Base-by-base conservation (phyloP, 768 basidiomycete species). In the Pholiota conissans region DNA sequence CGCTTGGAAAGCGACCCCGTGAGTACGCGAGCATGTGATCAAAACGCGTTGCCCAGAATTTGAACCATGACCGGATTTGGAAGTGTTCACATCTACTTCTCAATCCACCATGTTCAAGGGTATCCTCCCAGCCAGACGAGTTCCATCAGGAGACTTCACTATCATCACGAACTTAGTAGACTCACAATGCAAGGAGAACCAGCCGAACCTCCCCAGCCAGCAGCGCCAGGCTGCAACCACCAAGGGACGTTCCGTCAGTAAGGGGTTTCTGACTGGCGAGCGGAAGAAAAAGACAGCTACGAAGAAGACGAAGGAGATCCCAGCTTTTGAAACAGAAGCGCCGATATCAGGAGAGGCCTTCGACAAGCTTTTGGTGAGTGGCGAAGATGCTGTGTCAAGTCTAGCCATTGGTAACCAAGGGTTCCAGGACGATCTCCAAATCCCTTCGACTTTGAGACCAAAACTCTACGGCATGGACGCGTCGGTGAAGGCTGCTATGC, bases 401-500 rank as follows among this genome's bases (percentile, higher is more conserved):
- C 47, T 10, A 55, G n/a, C n/a, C n/a, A n/a, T n/a, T 34, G 51
- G 45, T 62, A 22, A 63, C 35, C 56, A 14, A 55, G 49, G 13
- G 22, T 10, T 52, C 54, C 56, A 95, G 93, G 91, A 95, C 69
- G 91, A 93, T 57, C 84, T 95, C 51, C 93, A 95, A 73, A 93
- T 95, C 20, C 93, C 93, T 3, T 74, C 82, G 6, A 84, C 83
- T 2, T 75, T 94, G 22, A 83, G 93, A 7, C 87, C 86, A 1
- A 92, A 93, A 71, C 83, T 95, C 16, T 77, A 79, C 48, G 85
- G 84, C 14, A 91, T 96, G 83, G 91, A 95, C 56, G 74, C 86
- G 0, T 85, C 88, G 1, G 90, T 96, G 49, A 96, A 96, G 69
- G 92, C 90, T 4, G 91, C 90, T 11, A 95, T 96, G 91, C 76